Base-by-base conservation (phyloP, 495 filamentous ascomycete species). In the Amphirosellinia nigrospora region DNA sequence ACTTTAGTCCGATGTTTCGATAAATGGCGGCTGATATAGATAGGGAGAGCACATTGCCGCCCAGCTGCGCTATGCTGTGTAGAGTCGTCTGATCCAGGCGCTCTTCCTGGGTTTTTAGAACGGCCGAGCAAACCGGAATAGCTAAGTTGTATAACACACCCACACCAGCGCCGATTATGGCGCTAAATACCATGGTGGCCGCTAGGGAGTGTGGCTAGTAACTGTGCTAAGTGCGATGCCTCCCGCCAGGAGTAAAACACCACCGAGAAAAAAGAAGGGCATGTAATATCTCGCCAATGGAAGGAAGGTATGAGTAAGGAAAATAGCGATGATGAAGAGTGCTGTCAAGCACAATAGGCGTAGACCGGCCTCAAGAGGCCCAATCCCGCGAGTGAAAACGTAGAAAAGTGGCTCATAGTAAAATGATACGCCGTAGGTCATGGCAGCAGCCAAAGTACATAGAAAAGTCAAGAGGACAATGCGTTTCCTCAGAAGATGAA, bases 11-110 rank as follows among this genome's bases (percentile, higher is more conserved):
- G 26, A 75, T 68, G 69, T 89, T 88, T 34, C 88, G 72, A 74
- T 88, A 90, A 0, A 90, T 76, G 3, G 81, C 73, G 4, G 85
- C 86, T 5, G 87, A 83, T 43, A 91, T 86, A 1, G 86, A 82
- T 1, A 91, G 79, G 0, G 86, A 76, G 38, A 89, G 74, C 0
- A 85, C 83, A 5, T 85, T 78, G 21, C 87, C 86, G 0, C 76
- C 70, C 4, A 88, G 73, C 72, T 90, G 88, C 2, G 83, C 86
- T 34, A 82, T 73, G 10, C 81, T 82, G 71, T 88, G 86, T 69
- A 88, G 87, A 0, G 83, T 83, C 1, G 87, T 78, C 1, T 85
- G 84, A n/a, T 79, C 72, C 0, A 84, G 64, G 10, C 84, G 77
- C 0, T 84, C 75, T 2, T 79, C 64, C 0, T 80, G 74, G 0